Conservation (phyloP, 1,284 basidiomycete species). For the Ganoderma sinense region DNA sequence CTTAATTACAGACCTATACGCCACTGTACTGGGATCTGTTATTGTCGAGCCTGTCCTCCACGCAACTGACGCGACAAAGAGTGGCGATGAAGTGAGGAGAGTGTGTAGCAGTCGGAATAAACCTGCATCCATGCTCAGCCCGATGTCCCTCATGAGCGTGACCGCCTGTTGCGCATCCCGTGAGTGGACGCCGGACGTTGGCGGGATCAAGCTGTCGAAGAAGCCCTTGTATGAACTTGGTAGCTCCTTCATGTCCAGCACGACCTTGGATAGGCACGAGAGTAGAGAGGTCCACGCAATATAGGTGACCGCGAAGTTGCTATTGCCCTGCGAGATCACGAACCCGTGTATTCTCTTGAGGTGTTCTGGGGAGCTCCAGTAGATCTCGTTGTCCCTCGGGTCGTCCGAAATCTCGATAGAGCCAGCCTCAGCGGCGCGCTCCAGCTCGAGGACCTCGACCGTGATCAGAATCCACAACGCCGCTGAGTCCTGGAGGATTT, state of each 20-base stretch:
- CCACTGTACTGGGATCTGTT: conserved; percentile 82
- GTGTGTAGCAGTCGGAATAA: conserved; percentile 63
- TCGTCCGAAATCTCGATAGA: conserved; percentile 59
- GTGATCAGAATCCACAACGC: conserved; percentile 81
- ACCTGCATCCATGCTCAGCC: conserved; percentile 61
- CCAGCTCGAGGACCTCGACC: conserved; percentile 83
- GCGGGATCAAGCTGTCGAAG: conserved; percentile 59
- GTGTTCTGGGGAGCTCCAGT: conserved; percentile 61
- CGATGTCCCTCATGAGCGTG: conserved; percentile 60
- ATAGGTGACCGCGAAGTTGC: conserved; percentile 72
- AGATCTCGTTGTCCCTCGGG: conserved; percentile 57
- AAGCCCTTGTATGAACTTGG: conserved; percentile 63
- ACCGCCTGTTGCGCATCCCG: conserved; percentile 64
- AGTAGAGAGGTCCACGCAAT: conserved; percentile 85
- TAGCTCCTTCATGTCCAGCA: conserved; percentile 52
- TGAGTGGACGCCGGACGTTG: conserved; percentile 50
- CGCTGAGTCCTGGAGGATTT: conserved; percentile 71
- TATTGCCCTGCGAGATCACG: conserved; percentile 62
- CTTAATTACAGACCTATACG: conserved; percentile 86
- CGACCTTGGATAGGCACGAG: conserved; percentile 59
- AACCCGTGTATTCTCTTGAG: conserved; percentile 70
- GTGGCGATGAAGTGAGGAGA: conserved; percentile 69
- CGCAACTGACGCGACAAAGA: conserved; percentile 77
- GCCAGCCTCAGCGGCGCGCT: conserved; percentile 67
- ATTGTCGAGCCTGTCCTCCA: conserved; percentile 73